Percentiles rank a stretch among this genome's conserved stretches.
phyloP scores from a whole-genome alignment of 768 basidiomycete species.

The Cantharellus anzutake region DNA sequence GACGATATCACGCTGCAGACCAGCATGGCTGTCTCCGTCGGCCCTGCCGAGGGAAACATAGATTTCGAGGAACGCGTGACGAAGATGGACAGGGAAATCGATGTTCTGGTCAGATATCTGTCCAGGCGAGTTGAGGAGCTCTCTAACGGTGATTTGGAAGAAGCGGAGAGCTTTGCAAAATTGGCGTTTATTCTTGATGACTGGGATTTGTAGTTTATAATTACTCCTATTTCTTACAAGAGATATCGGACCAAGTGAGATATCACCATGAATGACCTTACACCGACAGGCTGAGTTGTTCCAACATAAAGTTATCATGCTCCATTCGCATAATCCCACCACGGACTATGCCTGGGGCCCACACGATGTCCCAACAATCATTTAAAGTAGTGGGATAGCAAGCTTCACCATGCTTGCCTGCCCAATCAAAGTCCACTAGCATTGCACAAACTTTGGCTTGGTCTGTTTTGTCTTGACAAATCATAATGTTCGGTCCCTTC shows the following conservation, averaged over 20 bases:
- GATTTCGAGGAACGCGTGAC: background rate
- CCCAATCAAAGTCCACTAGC: background rate
- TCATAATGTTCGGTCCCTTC: background rate
- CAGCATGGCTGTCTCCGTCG: background rate
- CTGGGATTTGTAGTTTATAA: conserved; percentile 3
- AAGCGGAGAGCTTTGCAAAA: background rate
- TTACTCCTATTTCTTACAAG: too few species aligned
- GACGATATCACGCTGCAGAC: background rate
- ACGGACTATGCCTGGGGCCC: background rate
- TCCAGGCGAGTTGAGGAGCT: conserved; percentile 1
- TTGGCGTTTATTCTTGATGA: conserved; percentile 6
- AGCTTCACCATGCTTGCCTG: background rate
- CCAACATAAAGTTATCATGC: background rate
- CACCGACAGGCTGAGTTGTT: background rate
- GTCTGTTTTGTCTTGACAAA: background rate
- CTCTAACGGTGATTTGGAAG: background rate
- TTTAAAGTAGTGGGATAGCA: background rate
- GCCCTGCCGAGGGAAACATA: background rate
- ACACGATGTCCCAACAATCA: background rate
- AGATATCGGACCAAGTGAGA: too few species aligned
- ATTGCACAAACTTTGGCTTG: background rate
- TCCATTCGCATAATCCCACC: background rate
- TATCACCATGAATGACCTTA: too few species aligned
- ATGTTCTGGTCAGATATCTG: conserved; percentile 3
- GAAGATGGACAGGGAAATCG: conserved; percentile 3